These are phyloP conservation scores for Puccinia novopanici DNA, from an alignment of 1,284 basidiomycete genomes.

Conservation along the genomic window DNA sequence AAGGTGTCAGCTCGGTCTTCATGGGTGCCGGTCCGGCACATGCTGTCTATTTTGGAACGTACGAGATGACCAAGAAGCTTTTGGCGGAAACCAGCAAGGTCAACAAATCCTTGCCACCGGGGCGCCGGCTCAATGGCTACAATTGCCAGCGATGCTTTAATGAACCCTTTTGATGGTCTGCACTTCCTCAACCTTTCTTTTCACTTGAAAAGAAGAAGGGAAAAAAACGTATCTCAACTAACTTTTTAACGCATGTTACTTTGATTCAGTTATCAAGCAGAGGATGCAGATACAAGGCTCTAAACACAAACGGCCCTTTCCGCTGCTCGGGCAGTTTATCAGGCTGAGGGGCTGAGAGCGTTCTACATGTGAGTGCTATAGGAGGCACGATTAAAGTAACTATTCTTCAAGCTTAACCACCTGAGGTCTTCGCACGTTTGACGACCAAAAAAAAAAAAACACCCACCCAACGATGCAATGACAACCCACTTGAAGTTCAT, in stretches of 20 bases:
- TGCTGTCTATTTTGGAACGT: conserved; percentile 94
- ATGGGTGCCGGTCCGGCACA: conserved; percentile 97
- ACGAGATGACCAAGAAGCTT: conserved; percentile 89
- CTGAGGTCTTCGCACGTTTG: background rate
- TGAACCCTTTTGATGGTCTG: conserved; percentile 99
- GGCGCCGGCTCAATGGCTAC: conserved; percentile 92
- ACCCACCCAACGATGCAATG: background rate
- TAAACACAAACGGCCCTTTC: conserved; percentile 78
- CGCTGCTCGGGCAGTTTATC: conserved; percentile 81
- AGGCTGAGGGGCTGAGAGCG: conserved; percentile 79
- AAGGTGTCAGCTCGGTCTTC: conserved; percentile 92
- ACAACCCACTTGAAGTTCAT: conserved; percentile 36
- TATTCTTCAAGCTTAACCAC: background rate
- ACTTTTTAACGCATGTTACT: background rate
- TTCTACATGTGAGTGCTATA: conserved; percentile 79
- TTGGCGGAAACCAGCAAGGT: conserved; percentile 78
- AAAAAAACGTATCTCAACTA: no score
- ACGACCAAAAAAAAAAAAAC: background rate
- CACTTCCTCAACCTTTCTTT: conserved; percentile 51
- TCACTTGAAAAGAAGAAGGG: no score
- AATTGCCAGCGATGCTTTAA: conserved; percentile 91
- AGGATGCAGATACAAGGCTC: conserved; percentile 97
- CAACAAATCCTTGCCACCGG: conserved; percentile 75
- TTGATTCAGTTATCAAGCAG: conserved; percentile 90
- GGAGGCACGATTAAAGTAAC: background rate